These are phyloP conservation scores for Podila verticillata DNA, from an alignment of 192 early-diverging fungal genomes.

Conservation along the genomic window DNA sequence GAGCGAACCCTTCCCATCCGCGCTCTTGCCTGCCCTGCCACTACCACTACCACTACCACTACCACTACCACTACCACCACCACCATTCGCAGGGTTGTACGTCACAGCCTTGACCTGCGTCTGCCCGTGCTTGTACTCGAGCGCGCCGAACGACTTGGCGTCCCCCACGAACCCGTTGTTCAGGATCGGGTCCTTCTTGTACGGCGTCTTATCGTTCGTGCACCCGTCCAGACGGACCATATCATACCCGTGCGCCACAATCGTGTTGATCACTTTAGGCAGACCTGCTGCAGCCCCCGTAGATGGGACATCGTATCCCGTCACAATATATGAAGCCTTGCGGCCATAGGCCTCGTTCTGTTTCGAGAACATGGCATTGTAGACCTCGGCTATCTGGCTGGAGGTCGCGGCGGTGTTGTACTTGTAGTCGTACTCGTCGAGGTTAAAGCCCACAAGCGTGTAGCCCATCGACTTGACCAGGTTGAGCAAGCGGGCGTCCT, in stretches of 20 bases:
- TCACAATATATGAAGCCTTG: constrained; percentile 56
- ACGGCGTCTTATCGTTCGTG: constrained; percentile 57
- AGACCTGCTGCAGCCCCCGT: constrained; percentile 58
- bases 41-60: neutral
- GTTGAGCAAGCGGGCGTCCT: constrained; percentile 51
- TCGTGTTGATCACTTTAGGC: constrained; percentile 53
- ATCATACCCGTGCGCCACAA: constrained; percentile 55
- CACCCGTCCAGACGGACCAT: constrained; percentile 65
- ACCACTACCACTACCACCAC: neutral
- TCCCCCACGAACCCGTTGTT: constrained; percentile 50
- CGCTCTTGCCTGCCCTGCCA: constrained; percentile 3
- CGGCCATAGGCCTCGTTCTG: constrained; percentile 59
- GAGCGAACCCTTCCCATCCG: too few relatives aligned
- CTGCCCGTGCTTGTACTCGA: constrained; percentile 57
- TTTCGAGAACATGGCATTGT: constrained; percentile 51
- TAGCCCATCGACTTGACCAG: constrained; percentile 55
- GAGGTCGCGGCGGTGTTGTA: constrained; percentile 39
- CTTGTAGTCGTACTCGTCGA: constrained; percentile 63
- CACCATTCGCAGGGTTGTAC: constrained; percentile 1
- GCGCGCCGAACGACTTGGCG: constrained; percentile 52
- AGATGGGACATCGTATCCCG: constrained; percentile 62
- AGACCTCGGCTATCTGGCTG: constrained; percentile 53
- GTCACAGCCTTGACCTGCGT: constrained; percentile 16
- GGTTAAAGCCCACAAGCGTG: constrained; percentile 57
- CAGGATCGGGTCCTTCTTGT: constrained; percentile 51